Conservation (phyloP, 1,284 basidiomycete genomes). For the Malassezia yamatoensis region DNA sequence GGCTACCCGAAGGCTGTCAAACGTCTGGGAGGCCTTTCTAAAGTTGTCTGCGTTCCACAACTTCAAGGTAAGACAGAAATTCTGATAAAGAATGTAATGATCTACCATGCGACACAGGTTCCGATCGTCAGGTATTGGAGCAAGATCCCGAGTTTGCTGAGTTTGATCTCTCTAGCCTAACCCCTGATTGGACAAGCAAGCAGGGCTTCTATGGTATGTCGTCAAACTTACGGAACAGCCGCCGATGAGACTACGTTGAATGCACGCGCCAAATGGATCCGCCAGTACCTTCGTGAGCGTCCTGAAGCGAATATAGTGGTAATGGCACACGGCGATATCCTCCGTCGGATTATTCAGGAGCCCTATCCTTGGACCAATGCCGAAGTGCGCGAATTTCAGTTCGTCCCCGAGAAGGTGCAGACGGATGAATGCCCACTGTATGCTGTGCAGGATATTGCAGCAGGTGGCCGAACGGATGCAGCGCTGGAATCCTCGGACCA, state of each 20-base stretch:
- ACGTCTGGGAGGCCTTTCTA: constrained; percentile 32
- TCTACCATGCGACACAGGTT: constrained; percentile 45
- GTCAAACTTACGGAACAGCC: constrained; percentile 12
- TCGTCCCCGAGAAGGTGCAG: constrained; percentile 28
- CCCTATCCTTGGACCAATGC: constrained; percentile 39
- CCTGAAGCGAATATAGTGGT: constrained; percentile 42
- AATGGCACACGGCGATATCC: constrained; percentile 46
- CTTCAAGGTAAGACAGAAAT: constrained; percentile 27
- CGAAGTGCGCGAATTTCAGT: constrained; percentile 39
- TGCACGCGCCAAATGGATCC: constrained; percentile 42
- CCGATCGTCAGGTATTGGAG: constrained; percentile 32
- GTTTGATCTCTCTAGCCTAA: constrained; percentile 39
- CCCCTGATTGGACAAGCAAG: constrained; percentile 45
- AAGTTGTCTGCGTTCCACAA: constrained; percentile 38
- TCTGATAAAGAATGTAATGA: constrained; percentile 33
- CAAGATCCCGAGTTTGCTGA: constrained; percentile 31
- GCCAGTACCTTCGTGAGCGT: constrained; percentile 39
- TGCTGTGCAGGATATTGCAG: constrained; percentile 25
- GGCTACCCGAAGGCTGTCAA: constrained; percentile 36
- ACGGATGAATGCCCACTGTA: constrained; percentile 29
- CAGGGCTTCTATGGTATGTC: constrained; percentile 33
- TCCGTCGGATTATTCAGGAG: constrained; percentile 35
- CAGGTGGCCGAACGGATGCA: constrained; percentile 21
- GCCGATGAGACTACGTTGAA: constrained; percentile 32
- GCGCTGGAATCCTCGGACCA: not conserved